phyloP scores from a whole-genome alignment of 495 filamentous ascomycete genomes.

The Sphaerosporella brunnea region DNA sequence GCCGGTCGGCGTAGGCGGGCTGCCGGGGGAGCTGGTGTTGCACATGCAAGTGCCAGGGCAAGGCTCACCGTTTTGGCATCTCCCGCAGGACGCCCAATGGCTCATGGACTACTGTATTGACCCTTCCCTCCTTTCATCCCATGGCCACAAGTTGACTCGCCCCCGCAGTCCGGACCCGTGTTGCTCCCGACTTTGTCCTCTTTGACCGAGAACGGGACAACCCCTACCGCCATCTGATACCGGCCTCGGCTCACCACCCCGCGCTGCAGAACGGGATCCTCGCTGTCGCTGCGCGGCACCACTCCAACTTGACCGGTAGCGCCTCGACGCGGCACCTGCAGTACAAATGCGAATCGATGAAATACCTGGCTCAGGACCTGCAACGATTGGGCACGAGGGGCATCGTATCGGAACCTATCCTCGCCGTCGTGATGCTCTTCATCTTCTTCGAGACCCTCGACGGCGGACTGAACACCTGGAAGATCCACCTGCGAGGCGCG shows the following conservation, averaged over 20 bases:
- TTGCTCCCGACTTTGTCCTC: conserved; percentile 24
- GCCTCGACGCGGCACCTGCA: conserved; percentile 13
- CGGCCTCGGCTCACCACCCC: conserved; percentile 17
- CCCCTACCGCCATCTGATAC: conserved; percentile 23
- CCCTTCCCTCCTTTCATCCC: conserved; percentile 5
- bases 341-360: conserved; percentile 19
- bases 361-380: conserved; percentile 14
- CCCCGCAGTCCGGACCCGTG: conserved; percentile 16
- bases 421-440: conserved; percentile 23
- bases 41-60: neutral
- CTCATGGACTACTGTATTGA: conserved; percentile 22
- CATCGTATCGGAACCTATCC: conserved; percentile 19
- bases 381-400: conserved; percentile 7
- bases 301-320: conserved; percentile 19
- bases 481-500: conserved; percentile 22
- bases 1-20: too few species aligned
- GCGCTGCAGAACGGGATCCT: conserved; percentile 22
- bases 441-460: conserved; percentile 25
- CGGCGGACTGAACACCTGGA: conserved; percentile 24
- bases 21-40: conserved; percentile 1
- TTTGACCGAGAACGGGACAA: conserved; percentile 23
- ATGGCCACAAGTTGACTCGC: too few species aligned
- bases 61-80: conserved; percentile 10
- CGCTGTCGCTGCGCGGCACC: conserved; percentile 23
- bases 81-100: conserved; percentile 12